Percentiles rank a stretch among this genome's conserved stretches.
Evolutionary conservation across 441 rosid genomes (phyloP).

Genomic region (Pelargonium myrrhifolium): DNA sequence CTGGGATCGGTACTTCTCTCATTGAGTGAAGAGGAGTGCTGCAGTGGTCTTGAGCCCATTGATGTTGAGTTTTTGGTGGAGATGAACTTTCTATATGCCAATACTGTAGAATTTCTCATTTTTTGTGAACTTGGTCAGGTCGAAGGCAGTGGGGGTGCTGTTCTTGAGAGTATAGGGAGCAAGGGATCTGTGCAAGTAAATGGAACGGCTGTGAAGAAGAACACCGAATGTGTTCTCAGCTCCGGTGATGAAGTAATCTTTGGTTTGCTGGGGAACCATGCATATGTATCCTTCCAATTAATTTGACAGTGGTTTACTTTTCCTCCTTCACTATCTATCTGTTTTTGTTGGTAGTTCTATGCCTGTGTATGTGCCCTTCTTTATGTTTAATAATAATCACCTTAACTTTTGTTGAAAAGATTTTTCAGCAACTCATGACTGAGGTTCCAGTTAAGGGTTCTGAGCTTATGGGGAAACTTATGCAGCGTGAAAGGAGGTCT

Average conservation of each 20-base stretch:
- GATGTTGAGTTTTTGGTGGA: slow-evolving; percentile 27
- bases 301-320: background rate
- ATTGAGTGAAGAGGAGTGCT: slow-evolving; percentile 7
- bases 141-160: background rate
- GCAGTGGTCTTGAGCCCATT: slow-evolving; percentile 1
- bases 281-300: slow-evolving; percentile 86
- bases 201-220: slow-evolving; percentile 33
- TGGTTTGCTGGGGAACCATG: slow-evolving; percentile 58
- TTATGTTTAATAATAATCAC: background rate
- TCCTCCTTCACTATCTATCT: slow-evolving; percentile 6
- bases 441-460: slow-evolving; percentile 62
- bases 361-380: background rate
- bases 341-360: background rate
- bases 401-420: slow-evolving; percentile 34
- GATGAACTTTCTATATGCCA: slow-evolving; percentile 52
- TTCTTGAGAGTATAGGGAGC: slow-evolving; percentile 57
- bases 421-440: slow-evolving; percentile 71
- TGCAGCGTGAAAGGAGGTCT: slow-evolving; percentile 69
- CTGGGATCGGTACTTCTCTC: background rate
- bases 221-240: slow-evolving; percentile 21
- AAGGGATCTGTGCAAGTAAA: slow-evolving; percentile 87
- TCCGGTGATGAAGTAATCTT: slow-evolving; percentile 96
- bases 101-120: slow-evolving; percentile 66
- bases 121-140: slow-evolving; percentile 72
- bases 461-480: slow-evolving; percentile 67